phyloP scores from a whole-genome alignment of 768 basidiomycete species.

The Mycena capillaripes region DNA sequence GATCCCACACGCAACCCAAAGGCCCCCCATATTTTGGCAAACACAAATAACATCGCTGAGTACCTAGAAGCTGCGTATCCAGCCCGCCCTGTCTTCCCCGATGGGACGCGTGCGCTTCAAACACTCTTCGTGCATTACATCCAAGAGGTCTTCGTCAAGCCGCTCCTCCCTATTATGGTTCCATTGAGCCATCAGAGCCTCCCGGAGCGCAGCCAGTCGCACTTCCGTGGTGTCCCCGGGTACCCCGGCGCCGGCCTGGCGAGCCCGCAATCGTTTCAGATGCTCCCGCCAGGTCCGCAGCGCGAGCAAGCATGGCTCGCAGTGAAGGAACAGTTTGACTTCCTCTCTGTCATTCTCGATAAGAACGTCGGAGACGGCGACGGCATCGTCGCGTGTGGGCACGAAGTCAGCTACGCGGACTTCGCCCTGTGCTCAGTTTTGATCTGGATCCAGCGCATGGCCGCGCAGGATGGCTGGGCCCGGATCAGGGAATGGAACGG shows the following conservation, averaged over 20 bases:
- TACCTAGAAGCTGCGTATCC: constrained; percentile 81
- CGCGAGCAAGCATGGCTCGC: constrained; percentile 76
- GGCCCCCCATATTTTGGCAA: constrained; percentile 56
- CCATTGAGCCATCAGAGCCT: constrained; percentile 77
- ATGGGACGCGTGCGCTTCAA: constrained; percentile 79
- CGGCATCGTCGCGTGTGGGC: constrained; percentile 74
- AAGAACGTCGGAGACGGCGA: constrained; percentile 77
- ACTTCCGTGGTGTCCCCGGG: constrained; percentile 51
- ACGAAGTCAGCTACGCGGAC: constrained; percentile 78
- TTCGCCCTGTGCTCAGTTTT: constrained; percentile 80
- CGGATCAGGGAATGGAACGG: constrained; percentile 78
- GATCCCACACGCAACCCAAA: constrained; percentile 54
- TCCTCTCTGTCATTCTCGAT: constrained; percentile 74
- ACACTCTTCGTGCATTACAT: constrained; percentile 79
- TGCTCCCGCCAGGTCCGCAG: constrained; percentile 53
- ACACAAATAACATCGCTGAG: constrained; percentile 73
- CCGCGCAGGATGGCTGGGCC: constrained; percentile 81
- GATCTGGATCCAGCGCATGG: constrained; percentile 81
- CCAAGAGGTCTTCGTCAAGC: constrained; percentile 75
- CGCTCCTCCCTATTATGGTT: constrained; percentile 79
- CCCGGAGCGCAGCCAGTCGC: constrained; percentile 66
- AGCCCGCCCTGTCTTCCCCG: constrained; percentile 79
- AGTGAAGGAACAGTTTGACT: constrained; percentile 77
- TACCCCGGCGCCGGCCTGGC: constrained; percentile 7
- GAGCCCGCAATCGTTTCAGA: constrained; percentile 24